A percentile compares a stretch with the other conserved stretches of the same genome.
Conservation (phyloP, 768 basidiomycete genomes). For the Kwoniella heveanensis region DNA sequence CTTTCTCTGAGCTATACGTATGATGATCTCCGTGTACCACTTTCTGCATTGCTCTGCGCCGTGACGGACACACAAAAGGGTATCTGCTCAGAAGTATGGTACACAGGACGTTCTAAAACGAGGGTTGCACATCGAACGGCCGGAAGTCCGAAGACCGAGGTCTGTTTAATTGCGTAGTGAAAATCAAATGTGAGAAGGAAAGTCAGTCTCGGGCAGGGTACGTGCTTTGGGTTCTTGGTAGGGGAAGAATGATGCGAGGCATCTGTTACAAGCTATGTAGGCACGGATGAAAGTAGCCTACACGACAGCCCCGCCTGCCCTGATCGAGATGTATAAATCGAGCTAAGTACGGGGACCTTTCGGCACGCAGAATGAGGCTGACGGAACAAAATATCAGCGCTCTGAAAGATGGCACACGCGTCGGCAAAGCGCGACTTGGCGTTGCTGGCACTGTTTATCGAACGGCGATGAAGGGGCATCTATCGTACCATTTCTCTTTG, state of each 20-base stretch:
- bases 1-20: too few species aligned
- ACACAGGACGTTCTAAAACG: neutral
- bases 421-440: neutral
- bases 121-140: neutral
- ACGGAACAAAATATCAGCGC: too few species aligned
- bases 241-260: neutral
- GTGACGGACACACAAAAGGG: neutral
- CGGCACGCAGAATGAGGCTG: neutral
- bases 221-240: neutral
- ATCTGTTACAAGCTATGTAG: neutral
- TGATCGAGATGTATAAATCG: neutral
- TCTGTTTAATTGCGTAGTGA: too few species aligned
- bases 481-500: neutral
- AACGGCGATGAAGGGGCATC: neutral
- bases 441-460: too few species aligned
- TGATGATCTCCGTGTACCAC: too few species aligned
- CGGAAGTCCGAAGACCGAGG: too few species aligned
- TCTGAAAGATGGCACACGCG: too few species aligned
- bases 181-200: neutral
- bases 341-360: neutral
- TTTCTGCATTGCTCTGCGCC: too few species aligned
- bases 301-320: neutral
- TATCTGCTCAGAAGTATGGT: neutral
- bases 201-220: slow-evolving; percentile 1
- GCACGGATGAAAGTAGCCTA: neutral